A percentile compares a stretch with the other conserved stretches of the same genome.
Evolutionary conservation across 768 basidiomycete genomes (phyloP).

Genomic region (Pulveroboletus sp.): DNA sequence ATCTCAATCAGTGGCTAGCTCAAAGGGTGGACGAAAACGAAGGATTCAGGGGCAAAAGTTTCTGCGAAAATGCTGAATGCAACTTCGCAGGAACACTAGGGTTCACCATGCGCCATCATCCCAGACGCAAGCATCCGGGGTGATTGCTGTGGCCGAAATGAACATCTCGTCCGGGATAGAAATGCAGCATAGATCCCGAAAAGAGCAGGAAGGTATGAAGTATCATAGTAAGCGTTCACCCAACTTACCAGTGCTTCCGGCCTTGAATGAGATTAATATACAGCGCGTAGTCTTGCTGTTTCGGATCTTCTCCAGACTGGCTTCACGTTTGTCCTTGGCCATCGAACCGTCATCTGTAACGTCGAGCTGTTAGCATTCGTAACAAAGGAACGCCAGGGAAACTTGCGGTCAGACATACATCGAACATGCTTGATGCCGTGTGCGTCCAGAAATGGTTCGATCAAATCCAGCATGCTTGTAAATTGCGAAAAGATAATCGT

Average conservation of each 20-base stretch:
- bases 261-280: conserved; percentile 95
- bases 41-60: not conserved
- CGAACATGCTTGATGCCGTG: conserved; percentile 70
- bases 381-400: not conserved
- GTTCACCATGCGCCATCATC: not conserved
- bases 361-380: conserved; percentile 4
- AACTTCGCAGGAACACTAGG: conserved; percentile 1
- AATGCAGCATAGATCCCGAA: not conserved
- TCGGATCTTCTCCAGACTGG: conserved; percentile 69
- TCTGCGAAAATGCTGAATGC: not conserved
- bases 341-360: conserved; percentile 83
- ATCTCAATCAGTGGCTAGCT: conserved; percentile 14
- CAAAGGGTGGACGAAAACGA: not conserved
- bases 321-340: conserved; percentile 71
- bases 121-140: not conserved
- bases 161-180: not conserved
- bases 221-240: not conserved
- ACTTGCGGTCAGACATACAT: conserved; percentile 54
- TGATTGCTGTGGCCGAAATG: not conserved
- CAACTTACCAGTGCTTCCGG: conserved; percentile 79
- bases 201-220: not conserved
- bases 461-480: conserved; percentile 80
- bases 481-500: conserved; percentile 97
- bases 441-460: conserved; percentile 77
- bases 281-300: conserved; percentile 54